Evolutionary conservation across 441 rosid genomes (phyloP), one percentile per base, ranked within the genome.

Genomic region (Croton laevigatus): DNA sequence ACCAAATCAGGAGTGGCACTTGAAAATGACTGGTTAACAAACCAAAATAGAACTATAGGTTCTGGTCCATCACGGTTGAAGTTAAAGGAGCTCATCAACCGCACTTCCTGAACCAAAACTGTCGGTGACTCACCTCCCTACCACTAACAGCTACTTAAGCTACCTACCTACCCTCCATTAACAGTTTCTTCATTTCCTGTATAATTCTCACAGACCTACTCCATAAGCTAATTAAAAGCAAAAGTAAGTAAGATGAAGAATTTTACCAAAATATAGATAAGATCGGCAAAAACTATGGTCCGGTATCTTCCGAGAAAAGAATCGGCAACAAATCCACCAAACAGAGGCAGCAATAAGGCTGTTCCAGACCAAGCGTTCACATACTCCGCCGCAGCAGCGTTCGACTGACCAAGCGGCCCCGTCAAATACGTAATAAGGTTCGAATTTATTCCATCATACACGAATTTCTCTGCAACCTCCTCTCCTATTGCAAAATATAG

Each of bases 271-370:
- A 86, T 71, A 68, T 88, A 90, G 58, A 88, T 57, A 44, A 81
- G 68, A 16, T 87, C 83, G 60, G 91, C 83, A 8, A 79, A 48
- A 71, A 86, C 14, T 53, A 88, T 81, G 22, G 87, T 83, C 27
- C 83, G 84, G 74, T 70, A 90, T 64, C 91, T 86, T 16, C 96
- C 91, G 13, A 86, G 81, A 69, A 78, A 86, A 10, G 89, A 81
- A 76, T 90, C 93, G 11, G 96, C 91, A 20, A 89, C 52, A 69
- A 85, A 79, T 3, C 87, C 96, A 55, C 91, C 90, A 2, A 90
- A 62, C 10, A 90, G 70, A 4, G 93, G 91, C 69, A 82, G 75
- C 37, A 86, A 69, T 46, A 77, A 66, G 6, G 84, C 86, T 61
- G 85, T 79, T 23, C 90, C 93, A 0, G 70, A 58, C 89, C 89